Evolutionary conservation across 306 rosid genomes (phyloP).

Genomic region (Cicer pinnatifidum): DNA sequence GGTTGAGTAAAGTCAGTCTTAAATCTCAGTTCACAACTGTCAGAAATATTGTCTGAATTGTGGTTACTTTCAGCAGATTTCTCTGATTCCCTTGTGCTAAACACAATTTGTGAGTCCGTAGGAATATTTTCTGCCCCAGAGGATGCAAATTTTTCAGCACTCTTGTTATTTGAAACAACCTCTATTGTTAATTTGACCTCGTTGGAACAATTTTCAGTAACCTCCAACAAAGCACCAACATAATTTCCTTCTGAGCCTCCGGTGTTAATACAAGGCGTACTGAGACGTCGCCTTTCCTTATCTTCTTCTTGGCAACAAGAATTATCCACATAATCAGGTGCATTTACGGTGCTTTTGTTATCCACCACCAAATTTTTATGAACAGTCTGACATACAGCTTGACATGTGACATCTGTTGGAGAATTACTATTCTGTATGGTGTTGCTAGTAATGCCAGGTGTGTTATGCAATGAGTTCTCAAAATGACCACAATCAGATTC

Average conservation of each 20-base stretch:
- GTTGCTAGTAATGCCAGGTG: slow-evolving; percentile 1
- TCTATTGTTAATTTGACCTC: slow-evolving; percentile 41
- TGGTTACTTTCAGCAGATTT: slow-evolving; percentile 40
- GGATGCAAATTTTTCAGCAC: slow-evolving; percentile 45
- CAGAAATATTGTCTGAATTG: slow-evolving; percentile 37
- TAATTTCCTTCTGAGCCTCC: slow-evolving; percentile 34
- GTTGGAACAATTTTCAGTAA: slow-evolving; percentile 36
- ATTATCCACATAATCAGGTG: slow-evolving; percentile 37
- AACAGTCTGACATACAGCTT: slow-evolving; percentile 25
- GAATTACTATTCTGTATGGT: background rate
- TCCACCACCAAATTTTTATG: slow-evolving; percentile 48
- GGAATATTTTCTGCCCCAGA: slow-evolving; percentile 41
- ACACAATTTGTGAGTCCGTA: slow-evolving; percentile 11
- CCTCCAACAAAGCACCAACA: slow-evolving; percentile 43
- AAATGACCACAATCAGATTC: slow-evolving; percentile 30
- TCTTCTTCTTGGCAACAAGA: slow-evolving; percentile 42
- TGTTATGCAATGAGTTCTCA: background rate
- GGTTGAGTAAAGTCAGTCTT: slow-evolving; percentile 41
- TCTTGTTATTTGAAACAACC: slow-evolving; percentile 13
- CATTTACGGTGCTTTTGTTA: slow-evolving; percentile 16
- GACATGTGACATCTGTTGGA: slow-evolving; percentile 37
- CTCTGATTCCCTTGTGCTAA: slow-evolving; percentile 32
- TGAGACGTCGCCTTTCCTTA: slow-evolving; percentile 42
- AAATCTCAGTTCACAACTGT: slow-evolving; percentile 38
- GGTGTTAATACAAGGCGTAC: slow-evolving; percentile 22